Conservation (phyloP, 2,329 filamentous ascomycete species). For the Knufia petricola region DNA sequence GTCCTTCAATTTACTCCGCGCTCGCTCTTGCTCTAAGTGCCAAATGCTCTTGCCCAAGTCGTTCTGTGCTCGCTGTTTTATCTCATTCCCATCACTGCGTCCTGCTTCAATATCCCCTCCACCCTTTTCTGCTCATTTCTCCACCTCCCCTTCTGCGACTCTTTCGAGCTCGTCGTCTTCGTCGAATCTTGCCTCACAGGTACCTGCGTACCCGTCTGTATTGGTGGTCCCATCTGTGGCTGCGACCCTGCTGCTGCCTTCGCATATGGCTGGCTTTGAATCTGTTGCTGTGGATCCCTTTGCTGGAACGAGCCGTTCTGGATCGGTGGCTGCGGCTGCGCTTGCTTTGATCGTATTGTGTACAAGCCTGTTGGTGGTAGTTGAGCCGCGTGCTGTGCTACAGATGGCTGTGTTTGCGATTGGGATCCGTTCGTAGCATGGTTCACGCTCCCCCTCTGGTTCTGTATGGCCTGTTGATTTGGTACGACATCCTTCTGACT, state of each 20-base stretch:
- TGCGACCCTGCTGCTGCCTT: too few relatives aligned
- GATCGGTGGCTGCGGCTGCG: background rate
- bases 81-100: background rate
- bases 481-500: constrained; percentile 1
- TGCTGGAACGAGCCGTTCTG: background rate
- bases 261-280: background rate
- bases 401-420: background rate
- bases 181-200: constrained; percentile 1
- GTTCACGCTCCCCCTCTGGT: background rate
- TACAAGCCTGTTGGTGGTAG: background rate
- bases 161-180: constrained; percentile 2
- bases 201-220: background rate
- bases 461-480: background rate
- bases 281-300: background rate
- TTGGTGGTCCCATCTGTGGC: background rate
- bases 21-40: too few relatives aligned
- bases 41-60: too few relatives aligned
- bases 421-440: background rate
- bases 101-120: background rate
- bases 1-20: too few relatives aligned
- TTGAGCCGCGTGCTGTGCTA: background rate
- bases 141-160: constrained; percentile 4
- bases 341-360: background rate
- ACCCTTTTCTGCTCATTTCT: constrained; percentile 5
- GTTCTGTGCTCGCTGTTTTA: too few relatives aligned